Base-by-base conservation (phyloP, 495 filamentous ascomycete genomes). In the Xylaria cubensis region DNA sequence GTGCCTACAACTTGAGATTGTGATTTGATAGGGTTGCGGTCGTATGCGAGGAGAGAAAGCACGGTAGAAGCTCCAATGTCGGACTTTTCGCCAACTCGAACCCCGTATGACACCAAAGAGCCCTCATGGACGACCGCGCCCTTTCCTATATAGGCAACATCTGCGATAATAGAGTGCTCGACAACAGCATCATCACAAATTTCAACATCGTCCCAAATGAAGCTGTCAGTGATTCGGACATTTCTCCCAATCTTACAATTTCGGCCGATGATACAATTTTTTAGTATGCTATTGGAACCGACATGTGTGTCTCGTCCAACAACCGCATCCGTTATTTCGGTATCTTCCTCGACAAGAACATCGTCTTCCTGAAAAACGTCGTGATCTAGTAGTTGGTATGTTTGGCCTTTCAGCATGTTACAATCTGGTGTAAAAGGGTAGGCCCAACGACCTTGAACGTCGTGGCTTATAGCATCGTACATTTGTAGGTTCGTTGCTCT, bases 351-450 rank as follows among this genome's bases (percentile, higher is more conserved):
- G 17, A 94, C 81, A 6, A 90, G 82, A 59, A 92, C 92, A 8
- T 90, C 92, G 69, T 92, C 89, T 62, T 93, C 94, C 32, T 94
- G 80, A 50, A 88, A 87, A 4, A 94, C 90, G 10, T 88, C 88
- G 63, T 92, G 86, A 77, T 92, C 92, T 72, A 89, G 90, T 58
- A 91, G 83, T 66, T 86, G 88, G 80, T 94, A 99, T 19, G 86
- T 89, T 74, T 97, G 93, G 10, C 89, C 92, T 2, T 87, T 84
- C 5, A 94, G 78, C 36, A 97, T 79, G 78, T 98, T 98, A 75
- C 89, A 95, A 72, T 97, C 95, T 3, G 96, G 97, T 73, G 91
- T 92, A 34, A 97, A 85, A n/a, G 97, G 96, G 73, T 95, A 95
- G n/a, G 94, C 89, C 93, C 94, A 97, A 56, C 95, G 88, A 34